Conservation (phyloP, 2,329 filamentous ascomycete species). For the Ophiostoma triangulosporum region DNA sequence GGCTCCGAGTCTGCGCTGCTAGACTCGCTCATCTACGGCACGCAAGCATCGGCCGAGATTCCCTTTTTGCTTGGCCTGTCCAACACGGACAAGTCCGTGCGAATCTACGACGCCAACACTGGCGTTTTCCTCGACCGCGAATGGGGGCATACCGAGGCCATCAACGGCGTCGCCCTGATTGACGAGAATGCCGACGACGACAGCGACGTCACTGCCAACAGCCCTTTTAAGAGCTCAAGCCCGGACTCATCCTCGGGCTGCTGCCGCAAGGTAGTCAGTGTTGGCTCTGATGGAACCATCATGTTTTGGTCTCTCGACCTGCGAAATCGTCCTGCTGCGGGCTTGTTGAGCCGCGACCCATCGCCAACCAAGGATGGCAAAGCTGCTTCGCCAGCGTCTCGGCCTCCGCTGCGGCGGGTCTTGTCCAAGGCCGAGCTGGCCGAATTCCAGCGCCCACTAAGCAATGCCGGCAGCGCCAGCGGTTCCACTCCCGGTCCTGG, state of each 20-base stretch:
- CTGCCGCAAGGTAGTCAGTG: slow-evolving; percentile 51
- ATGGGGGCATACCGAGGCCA: slow-evolving; percentile 89
- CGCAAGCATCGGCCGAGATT: slow-evolving; percentile 30
- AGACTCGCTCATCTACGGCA: slow-evolving; percentile 58
- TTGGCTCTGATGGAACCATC: slow-evolving; percentile 66
- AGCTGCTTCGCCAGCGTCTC: slow-evolving; percentile 31
- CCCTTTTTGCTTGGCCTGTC: slow-evolving; percentile 75
- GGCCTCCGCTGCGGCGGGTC: slow-evolving; percentile 69
- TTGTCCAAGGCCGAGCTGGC: slow-evolving; percentile 78
- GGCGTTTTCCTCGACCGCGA: slow-evolving; percentile 73
- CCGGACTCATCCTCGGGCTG: slow-evolving; percentile 15
- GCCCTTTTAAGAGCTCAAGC: neutral
- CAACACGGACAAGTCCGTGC: slow-evolving; percentile 88
- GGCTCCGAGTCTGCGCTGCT: slow-evolving; percentile 71
- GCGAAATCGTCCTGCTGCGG: slow-evolving; percentile 27
- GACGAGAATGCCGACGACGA: slow-evolving; percentile 35
- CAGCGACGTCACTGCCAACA: neutral
- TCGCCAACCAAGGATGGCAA: slow-evolving; percentile 36
- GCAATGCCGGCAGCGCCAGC: slow-evolving; percentile 14
- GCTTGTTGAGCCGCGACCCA: slow-evolving; percentile 17
- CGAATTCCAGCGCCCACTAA: slow-evolving; percentile 51
- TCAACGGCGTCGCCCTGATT: slow-evolving; percentile 69
- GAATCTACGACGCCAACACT: slow-evolving; percentile 69
- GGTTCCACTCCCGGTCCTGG: neutral
- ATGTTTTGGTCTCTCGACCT: slow-evolving; percentile 61